phyloP scores from a whole-genome alignment of 164 flowering plant species.

The Santalum album region DNA sequence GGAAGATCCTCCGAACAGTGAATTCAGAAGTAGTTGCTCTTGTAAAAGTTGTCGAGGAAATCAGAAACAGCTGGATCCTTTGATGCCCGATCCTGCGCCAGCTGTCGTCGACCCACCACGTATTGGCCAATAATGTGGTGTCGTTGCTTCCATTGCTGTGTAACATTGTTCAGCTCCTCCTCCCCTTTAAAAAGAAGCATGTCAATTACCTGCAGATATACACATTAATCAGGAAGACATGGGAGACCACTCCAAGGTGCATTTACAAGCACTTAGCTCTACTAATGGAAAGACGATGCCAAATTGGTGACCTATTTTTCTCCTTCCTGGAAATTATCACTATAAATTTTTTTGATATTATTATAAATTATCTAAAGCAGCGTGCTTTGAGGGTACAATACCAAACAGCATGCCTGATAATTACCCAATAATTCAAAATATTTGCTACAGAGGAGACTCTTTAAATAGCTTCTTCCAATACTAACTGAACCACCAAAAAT shows the following conservation, averaged over 20 bases:
- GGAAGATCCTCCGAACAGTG: background rate
- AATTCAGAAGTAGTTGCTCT: conserved; percentile 50
- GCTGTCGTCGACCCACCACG: conserved; percentile 54
- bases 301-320: too few species aligned
- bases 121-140: conserved; percentile 92
- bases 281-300: too few species aligned
- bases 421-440: too few species aligned
- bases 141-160: conserved; percentile 83
- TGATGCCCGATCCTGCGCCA: conserved; percentile 43
- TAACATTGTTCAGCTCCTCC: conserved; percentile 68
- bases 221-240: background rate
- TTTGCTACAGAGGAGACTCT: too few species aligned
- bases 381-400: too few species aligned
- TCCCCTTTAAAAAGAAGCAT: conserved; percentile 79
- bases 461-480: too few species aligned
- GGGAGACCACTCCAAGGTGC: background rate
- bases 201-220: conserved; percentile 67
- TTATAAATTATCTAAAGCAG: too few species aligned
- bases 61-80: conserved; percentile 54
- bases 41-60: conserved; percentile 73
- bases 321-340: too few species aligned
- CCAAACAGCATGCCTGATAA: too few species aligned
- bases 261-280: too few species aligned
- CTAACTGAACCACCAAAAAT: too few species aligned
- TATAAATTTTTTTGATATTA: too few species aligned